Percentiles rank a stretch among this genome's conserved stretches.
Conservation (phyloP, 805 yeast genomes). For the Kazachstania martiniae region DNA sequence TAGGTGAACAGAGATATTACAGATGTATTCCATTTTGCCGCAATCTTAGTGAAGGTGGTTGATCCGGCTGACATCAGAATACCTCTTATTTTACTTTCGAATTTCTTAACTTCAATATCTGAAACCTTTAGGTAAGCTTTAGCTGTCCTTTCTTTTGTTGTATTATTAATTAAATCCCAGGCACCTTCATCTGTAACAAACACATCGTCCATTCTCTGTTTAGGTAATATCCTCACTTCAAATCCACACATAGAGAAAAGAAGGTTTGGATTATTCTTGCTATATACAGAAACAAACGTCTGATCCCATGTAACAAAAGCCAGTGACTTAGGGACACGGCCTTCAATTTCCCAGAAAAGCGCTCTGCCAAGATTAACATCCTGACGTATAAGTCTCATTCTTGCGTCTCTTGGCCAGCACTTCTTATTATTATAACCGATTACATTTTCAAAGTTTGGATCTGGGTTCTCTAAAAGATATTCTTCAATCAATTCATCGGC, state of each 20-base stretch:
- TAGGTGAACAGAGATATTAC: conserved; percentile 77
- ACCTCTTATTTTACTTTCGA: conserved; percentile 77
- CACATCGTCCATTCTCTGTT: conserved; percentile 43
- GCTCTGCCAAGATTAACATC: conserved; percentile 93
- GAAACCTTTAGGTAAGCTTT: conserved; percentile 79
- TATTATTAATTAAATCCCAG: conserved; percentile 73
- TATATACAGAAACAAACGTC: conserved; percentile 77
- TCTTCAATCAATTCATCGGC: conserved; percentile 67
- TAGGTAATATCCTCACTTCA: conserved; percentile 83
- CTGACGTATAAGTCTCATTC: conserved; percentile 83
- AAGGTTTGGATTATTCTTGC: conserved; percentile 80
- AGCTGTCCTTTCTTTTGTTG: conserved; percentile 77
- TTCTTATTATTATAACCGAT: conserved; percentile 79
- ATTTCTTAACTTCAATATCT: conserved; percentile 64
- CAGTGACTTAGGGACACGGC: conserved; percentile 67
- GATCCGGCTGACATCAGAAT: conserved; percentile 93
- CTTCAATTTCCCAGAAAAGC: conserved; percentile 78
- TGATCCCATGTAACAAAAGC: conserved; percentile 70
- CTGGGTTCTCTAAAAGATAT: conserved; percentile 75
- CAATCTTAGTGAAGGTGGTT: conserved; percentile 87
- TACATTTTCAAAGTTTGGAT: conserved; percentile 80
- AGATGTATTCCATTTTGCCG: conserved; percentile 93
- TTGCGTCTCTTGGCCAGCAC: conserved; percentile 89
- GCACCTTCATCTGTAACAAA: conserved; percentile 65
- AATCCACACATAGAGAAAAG: conserved; percentile 90